Evolutionary conservation across 129 eudicot species (phyloP).

Genomic region (Oenanthe sinensis): DNA sequence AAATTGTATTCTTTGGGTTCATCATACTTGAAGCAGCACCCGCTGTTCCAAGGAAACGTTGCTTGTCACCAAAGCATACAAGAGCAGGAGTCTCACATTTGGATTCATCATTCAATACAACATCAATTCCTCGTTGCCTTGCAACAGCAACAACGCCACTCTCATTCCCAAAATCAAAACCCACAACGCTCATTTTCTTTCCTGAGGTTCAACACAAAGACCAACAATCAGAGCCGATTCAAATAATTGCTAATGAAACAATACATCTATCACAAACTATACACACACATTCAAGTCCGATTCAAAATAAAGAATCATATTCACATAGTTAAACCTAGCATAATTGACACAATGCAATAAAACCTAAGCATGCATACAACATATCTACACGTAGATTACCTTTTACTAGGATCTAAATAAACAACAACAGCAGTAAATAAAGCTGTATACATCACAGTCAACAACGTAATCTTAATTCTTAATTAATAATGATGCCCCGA

Average conservation of each 20-base stretch:
- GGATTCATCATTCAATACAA: conserved; percentile 81
- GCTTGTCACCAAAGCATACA: conserved; percentile 90
- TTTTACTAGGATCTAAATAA: neutral
- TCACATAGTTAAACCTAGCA: neutral
- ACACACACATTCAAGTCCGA: neutral
- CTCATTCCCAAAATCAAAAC: conserved; percentile 91
- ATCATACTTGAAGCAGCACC: conserved; percentile 63
- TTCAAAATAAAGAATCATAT: neutral
- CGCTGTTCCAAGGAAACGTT: conserved; percentile 79
- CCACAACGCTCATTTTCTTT: conserved; percentile 89
- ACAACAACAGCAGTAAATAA: neutral
- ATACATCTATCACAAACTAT: neutral
- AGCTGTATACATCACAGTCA: neutral
- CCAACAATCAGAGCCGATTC: neutral
- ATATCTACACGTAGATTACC: neutral
- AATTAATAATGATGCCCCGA: neutral
- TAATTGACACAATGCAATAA: neutral
- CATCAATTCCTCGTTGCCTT: conserved; percentile 85
- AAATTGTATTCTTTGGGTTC: conserved; percentile 52
- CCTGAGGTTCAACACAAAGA: neutral
- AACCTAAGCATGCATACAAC: neutral
- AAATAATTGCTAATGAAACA: neutral
- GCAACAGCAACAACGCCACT: conserved; percentile 95
- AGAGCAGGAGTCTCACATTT: conserved; percentile 85
- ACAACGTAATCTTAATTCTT: too few species aligned